Base-by-base conservation (phyloP, 768 basidiomycete genomes). In the Agaricus blazei region DNA sequence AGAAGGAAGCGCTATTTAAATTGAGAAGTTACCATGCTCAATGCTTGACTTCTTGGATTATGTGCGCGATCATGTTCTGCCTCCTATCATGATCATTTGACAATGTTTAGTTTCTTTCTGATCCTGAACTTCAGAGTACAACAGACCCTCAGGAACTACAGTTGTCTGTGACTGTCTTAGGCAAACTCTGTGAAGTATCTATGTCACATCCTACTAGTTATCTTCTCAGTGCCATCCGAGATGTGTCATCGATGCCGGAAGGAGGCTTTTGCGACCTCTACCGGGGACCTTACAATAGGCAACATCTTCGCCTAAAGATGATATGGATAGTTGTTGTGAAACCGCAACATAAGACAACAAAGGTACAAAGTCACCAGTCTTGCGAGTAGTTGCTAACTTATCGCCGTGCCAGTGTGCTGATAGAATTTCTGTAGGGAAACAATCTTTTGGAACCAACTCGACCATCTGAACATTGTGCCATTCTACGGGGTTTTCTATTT, bases 201-300 rank as follows among this genome's bases (percentile, higher is more conserved):
- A 61, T 61, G 4, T 60, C 65, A 2, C 63, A 67, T 43, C 71
- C 71, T 8, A 55, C 61, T 6, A 65, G 63, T 37, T 62, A 68
- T 29, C 40, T 59, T 2, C 56, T 66, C 9, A 48, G 47, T 26
- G 63, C 50, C 8, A 51, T 64, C 7, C 19, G 57, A 14, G 47
- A 59, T 0, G 54, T 59, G n/a, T n/a, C n/a, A n/a, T n/a, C n/a
- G n/a, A n/a, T n/a, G n/a, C n/a, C n/a, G n/a, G n/a, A n/a, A n/a
- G n/a, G n/a, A n/a, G n/a, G n/a, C n/a, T n/a, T 67, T 53, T 61
- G 66, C 6, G 69, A 70, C 11, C 62, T 69, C 12, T 67, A 65
- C 59, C 64, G 47, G 48, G 66, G 65, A 1, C 8, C 38, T 9
- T 59, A 61, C 40, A 52, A 58, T 1, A 61, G 59, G 9, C 58